Evolutionary conservation across 768 basidiomycete genomes (phyloP).

Genomic region (Rhizopogon rudus): DNA sequence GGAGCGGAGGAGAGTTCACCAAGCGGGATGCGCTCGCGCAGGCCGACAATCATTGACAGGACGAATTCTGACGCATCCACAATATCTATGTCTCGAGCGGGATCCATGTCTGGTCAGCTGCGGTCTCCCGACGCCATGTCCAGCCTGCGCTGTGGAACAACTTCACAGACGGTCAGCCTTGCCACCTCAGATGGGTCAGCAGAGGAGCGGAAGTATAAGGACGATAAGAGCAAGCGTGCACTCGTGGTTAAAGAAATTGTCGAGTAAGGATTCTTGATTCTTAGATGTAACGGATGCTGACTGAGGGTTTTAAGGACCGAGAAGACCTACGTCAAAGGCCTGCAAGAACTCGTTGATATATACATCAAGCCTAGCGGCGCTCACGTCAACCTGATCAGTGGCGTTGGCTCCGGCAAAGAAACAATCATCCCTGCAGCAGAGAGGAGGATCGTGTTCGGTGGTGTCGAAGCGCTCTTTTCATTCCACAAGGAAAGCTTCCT

Average conservation of each 20-base stretch:
- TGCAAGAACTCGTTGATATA: conserved; percentile 91
- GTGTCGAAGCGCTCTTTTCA: conserved; percentile 82
- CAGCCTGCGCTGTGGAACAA: conserved; percentile 53
- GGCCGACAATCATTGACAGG: conserved; percentile 64
- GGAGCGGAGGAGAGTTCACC: conserved; percentile 39
- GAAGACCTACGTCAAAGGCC: conserved; percentile 88
- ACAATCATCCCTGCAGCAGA: conserved; percentile 82
- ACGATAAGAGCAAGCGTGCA: conserved; percentile 81
- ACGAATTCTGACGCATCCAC: conserved; percentile 25
- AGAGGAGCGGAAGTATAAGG: conserved; percentile 87
- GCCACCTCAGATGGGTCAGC: conserved; percentile 68
- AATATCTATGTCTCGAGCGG: conserved; percentile 48
- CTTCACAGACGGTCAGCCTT: conserved; percentile 66
- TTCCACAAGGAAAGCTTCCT: conserved; percentile 94
- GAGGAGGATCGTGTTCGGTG: conserved; percentile 87
- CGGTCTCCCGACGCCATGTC: conserved; percentile 62
- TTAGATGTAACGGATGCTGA: conserved; percentile 9
- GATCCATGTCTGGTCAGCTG: conserved; percentile 51
- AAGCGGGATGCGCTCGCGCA: conserved; percentile 43
- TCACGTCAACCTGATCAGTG: conserved; percentile 64
- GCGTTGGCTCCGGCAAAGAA: conserved; percentile 71
- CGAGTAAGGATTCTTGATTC: conserved; percentile 48
- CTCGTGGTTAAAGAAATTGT: conserved; percentile 89
- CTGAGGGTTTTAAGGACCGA: conserved; percentile 63
- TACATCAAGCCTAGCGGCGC: conserved; percentile 85